These are phyloP conservation scores for Suhomyces canberraensis DNA, from an alignment of 805 yeast genomes.

Conservation along the genomic window DNA sequence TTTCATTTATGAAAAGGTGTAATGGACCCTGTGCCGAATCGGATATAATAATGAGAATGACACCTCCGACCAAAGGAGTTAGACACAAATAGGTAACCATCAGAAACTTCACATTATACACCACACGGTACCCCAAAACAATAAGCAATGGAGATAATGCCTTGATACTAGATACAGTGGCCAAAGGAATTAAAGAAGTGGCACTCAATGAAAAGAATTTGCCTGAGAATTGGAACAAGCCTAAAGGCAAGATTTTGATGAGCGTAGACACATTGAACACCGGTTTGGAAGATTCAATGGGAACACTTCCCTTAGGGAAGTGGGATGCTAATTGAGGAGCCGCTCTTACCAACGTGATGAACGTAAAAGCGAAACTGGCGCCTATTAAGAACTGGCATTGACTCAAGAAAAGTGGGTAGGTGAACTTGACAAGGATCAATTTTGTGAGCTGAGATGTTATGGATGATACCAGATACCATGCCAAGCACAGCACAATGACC, in stretches of 20 bases:
- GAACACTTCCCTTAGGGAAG: slow-evolving; percentile 58
- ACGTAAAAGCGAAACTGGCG: slow-evolving; percentile 37
- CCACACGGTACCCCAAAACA: slow-evolving; percentile 51
- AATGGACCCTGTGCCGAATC: slow-evolving; percentile 17
- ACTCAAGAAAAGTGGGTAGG: slow-evolving; percentile 61
- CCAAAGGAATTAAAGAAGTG: slow-evolving; percentile 61
- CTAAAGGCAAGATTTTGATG: slow-evolving; percentile 55
- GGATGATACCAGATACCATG: slow-evolving; percentile 64
- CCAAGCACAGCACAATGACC: slow-evolving; percentile 43
- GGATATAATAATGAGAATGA: slow-evolving; percentile 44
- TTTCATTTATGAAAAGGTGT: slow-evolving; percentile 9
- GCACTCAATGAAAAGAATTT: slow-evolving; percentile 62
- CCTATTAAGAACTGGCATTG: slow-evolving; percentile 61
- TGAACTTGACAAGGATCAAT: slow-evolving; percentile 49
- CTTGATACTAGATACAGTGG: slow-evolving; percentile 69
- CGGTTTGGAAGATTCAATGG: slow-evolving; percentile 27
- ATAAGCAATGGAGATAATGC: slow-evolving; percentile 64
- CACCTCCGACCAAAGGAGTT: slow-evolving; percentile 52
- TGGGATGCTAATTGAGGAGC: slow-evolving; percentile 25
- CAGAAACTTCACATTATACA: slow-evolving; percentile 51
- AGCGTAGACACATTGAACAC: slow-evolving; percentile 30
- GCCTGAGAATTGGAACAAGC: slow-evolving; percentile 63
- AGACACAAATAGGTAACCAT: slow-evolving; percentile 49
- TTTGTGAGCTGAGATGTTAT: slow-evolving; percentile 65
- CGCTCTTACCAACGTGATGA: slow-evolving; percentile 34